Percentiles rank a stretch among this genome's conserved stretches.
Conservation (phyloP, 169 alveolate species). For the Plasmodium cynomolgi region DNA sequence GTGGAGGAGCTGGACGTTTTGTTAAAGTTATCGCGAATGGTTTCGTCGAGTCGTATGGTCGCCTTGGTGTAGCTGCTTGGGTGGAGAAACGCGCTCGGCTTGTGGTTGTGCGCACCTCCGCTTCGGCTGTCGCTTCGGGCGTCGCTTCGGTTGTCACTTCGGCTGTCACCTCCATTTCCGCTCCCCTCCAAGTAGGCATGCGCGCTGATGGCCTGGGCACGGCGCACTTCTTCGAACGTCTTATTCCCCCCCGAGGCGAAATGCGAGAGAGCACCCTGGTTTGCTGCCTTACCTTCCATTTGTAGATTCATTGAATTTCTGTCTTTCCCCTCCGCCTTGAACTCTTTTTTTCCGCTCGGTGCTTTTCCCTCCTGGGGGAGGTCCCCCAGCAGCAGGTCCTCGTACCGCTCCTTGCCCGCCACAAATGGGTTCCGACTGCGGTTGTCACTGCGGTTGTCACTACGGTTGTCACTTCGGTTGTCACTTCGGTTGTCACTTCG, state of each 20-base stretch:
- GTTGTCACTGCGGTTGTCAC: not conserved
- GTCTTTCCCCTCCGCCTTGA: not conserved
- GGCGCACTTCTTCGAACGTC: not conserved
- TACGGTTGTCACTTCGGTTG: not conserved
- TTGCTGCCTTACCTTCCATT: not conserved
- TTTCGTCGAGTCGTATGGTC: constrained; percentile 15
- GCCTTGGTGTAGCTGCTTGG: constrained; percentile 1
- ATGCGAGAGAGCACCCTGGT: not conserved
- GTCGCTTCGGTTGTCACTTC: not conserved
- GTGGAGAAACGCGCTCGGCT: not conserved
- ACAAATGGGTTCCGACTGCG: not conserved
- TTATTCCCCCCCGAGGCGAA: not conserved
- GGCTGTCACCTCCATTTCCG: not conserved
- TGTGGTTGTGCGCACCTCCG: not conserved
- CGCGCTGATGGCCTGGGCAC: not conserved
- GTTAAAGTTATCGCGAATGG: not conserved
- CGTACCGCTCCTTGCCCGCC: not conserved
- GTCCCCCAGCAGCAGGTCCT: not conserved
- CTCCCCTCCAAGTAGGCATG: not conserved
- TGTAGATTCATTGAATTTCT: not conserved
- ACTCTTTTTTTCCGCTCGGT: not conserved
- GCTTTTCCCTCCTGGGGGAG: not conserved
- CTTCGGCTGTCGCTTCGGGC: not conserved
- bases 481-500: not conserved
- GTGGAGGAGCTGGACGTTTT: constrained; percentile 51